Conservation (phyloP, 805 yeast genomes). For the Starmerella sp. region DNA sequence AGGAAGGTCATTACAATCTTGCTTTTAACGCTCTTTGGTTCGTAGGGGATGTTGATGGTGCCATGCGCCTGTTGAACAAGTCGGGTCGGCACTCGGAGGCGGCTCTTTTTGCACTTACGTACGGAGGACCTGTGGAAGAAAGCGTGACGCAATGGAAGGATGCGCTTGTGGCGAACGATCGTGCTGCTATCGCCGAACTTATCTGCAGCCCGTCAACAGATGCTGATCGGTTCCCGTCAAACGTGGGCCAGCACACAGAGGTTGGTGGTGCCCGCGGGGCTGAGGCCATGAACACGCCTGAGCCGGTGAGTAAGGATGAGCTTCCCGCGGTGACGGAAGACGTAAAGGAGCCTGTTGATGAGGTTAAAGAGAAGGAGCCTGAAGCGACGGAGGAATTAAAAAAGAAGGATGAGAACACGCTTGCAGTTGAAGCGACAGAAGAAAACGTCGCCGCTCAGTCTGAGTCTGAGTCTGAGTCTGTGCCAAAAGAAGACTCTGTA, state of each 20-base stretch:
- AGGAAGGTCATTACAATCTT: conserved; percentile 71
- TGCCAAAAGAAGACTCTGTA: too few relatives aligned
- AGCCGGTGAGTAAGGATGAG: neutral
- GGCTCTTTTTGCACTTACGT: conserved; percentile 64
- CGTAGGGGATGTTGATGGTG: conserved; percentile 54
- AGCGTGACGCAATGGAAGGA: conserved; percentile 61
- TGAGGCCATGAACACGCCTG: neutral
- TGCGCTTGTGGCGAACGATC: conserved; percentile 40
- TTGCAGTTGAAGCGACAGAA: too few relatives aligned
- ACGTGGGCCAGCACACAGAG: neutral
- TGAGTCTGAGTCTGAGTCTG: too few relatives aligned
- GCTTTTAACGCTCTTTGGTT: conserved; percentile 91
- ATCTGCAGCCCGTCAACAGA: conserved; percentile 26
- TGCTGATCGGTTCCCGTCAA: neutral
- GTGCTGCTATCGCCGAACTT: conserved; percentile 50
- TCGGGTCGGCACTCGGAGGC: conserved; percentile 76
- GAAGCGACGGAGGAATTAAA: neutral
- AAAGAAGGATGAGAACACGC: neutral
- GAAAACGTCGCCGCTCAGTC: too few relatives aligned
- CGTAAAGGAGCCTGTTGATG: conserved; percentile 7
- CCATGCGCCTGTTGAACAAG: conserved; percentile 52
- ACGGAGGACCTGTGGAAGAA: conserved; percentile 41
- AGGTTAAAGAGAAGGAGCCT: conserved; percentile 10
- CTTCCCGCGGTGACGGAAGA: too few relatives aligned
- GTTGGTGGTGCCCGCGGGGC: conserved; percentile 2